Conservation (phyloP, 495 filamentous ascomycete genomes). For the Trichocladium antarcticum region DNA sequence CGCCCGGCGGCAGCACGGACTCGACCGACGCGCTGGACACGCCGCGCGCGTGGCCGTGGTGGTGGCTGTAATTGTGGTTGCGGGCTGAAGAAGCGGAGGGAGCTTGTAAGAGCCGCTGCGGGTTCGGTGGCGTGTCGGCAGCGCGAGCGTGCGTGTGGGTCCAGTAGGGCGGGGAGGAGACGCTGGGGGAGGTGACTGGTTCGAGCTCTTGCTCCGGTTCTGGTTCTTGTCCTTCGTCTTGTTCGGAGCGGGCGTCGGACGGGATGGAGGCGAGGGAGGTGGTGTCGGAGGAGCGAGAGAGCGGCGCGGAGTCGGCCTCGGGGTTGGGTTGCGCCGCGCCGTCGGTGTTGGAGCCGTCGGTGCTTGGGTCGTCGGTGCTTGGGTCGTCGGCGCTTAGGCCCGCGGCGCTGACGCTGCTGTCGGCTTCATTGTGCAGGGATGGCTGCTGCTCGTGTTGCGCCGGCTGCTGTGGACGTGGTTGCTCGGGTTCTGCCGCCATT, state of each 20-base stretch:
- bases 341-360: too few species aligned
- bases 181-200: constrained; percentile 12
- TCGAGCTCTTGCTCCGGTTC: neutral
- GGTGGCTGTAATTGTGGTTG: neutral
- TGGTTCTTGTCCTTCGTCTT: too few species aligned
- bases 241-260: neutral
- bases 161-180: constrained; percentile 30
- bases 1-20: constrained; percentile 33
- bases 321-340: neutral
- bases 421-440: neutral
- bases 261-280: constrained; percentile 3
- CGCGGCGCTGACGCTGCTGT: neutral
- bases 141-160: constrained; percentile 1
- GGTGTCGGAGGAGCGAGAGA: constrained; percentile 11
- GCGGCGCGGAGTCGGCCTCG: neutral
- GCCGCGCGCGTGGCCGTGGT: constrained; percentile 10
- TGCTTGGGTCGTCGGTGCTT: neutral
- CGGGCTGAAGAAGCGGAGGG: neutral
- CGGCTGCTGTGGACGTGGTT: neutral
- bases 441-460: neutral
- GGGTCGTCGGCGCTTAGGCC: neutral
- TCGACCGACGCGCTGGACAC: constrained; percentile 37
- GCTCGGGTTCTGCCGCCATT: constrained; percentile 22
- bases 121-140: too few species aligned
- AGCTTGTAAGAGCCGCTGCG: too few species aligned